phyloP scores from a whole-genome alignment of 345 rosid genomes.

The Pistacia vera region DNA sequence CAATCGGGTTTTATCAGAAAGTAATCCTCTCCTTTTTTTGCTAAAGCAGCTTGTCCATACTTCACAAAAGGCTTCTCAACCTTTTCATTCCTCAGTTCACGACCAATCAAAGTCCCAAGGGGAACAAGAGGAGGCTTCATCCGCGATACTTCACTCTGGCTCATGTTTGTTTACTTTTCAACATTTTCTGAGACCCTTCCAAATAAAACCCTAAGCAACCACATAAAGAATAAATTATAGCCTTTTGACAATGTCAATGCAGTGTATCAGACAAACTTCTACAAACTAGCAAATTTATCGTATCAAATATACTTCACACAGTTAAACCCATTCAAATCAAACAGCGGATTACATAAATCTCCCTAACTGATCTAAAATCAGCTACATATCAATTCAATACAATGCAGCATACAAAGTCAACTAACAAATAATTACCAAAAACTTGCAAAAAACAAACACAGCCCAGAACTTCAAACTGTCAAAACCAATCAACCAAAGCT shows the following conservation, averaged over 20 bases:
- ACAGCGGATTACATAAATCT: not conserved
- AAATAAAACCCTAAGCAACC: slow-evolving; percentile 10
- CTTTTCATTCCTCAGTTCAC: slow-evolving; percentile 86
- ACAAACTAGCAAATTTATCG: not conserved
- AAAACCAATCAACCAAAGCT: slow-evolving; percentile 2
- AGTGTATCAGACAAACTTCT: not conserved
- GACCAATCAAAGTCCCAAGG: slow-evolving; percentile 89
- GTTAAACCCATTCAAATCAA: not conserved
- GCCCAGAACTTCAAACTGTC: slow-evolving; percentile 2
- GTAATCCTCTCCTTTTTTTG: slow-evolving; percentile 98
- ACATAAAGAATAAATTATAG: slow-evolving; percentile 3
- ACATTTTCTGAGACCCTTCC: slow-evolving; percentile 40
- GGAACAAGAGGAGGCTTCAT: slow-evolving; percentile 83
- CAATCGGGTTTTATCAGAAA: slow-evolving; percentile 81
- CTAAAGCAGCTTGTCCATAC: slow-evolving; percentile 96
- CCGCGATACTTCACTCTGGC: slow-evolving; percentile 61
- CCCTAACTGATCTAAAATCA: not conserved
- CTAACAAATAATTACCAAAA: not conserved
- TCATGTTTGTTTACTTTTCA: slow-evolving; percentile 62
- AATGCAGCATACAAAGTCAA: slow-evolving; percentile 7
- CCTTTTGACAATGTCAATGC: not conserved
- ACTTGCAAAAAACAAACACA: not conserved
- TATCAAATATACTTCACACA: not conserved
- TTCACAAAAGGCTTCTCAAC: slow-evolving; percentile 83
- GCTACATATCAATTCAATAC: not conserved